These are phyloP conservation scores for Paecilomyces formosus DNA, from an alignment of 2,329 filamentous ascomycete genomes.

Conservation along the genomic window DNA sequence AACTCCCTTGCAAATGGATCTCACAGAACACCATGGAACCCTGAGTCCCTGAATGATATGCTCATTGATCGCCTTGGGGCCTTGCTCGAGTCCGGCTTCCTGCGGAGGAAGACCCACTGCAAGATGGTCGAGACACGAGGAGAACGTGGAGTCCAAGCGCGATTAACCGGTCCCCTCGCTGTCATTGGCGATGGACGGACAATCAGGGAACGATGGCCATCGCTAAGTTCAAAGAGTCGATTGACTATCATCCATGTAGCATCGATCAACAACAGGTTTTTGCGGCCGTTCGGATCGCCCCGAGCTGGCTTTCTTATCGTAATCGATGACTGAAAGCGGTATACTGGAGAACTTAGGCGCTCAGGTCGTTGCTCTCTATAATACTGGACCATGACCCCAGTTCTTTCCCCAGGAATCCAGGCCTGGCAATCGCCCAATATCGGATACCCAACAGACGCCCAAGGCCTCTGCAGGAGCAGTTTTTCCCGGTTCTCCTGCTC, in stretches of 20 bases:
- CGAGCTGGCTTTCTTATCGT: neutral
- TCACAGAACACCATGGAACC: neutral
- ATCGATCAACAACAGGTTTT: neutral
- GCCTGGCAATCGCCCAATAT: neutral
- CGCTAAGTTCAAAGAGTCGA: neutral
- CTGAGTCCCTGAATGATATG: neutral
- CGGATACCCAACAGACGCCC: neutral
- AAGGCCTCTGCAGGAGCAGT: neutral
- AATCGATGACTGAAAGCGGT: too few relatives aligned
- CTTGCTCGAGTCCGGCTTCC: neutral
- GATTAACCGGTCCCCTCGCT: neutral
- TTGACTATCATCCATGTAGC: neutral
- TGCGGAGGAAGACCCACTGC: neutral
- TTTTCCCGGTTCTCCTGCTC: neutral
- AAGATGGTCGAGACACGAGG: neutral
- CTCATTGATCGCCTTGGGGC: neutral
- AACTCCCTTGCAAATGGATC: neutral
- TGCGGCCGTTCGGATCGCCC: neutral
- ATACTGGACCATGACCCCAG: neutral
- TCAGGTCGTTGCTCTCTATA: neutral
- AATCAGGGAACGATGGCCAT: neutral
- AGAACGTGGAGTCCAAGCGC: neutral
- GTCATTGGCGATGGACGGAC: neutral
- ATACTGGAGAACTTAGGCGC: too few relatives aligned
- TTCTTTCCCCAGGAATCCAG: neutral